Conservation (phyloP, 2,329 filamentous ascomycete genomes). For the Lasiodiplodia hormozganensis region DNA sequence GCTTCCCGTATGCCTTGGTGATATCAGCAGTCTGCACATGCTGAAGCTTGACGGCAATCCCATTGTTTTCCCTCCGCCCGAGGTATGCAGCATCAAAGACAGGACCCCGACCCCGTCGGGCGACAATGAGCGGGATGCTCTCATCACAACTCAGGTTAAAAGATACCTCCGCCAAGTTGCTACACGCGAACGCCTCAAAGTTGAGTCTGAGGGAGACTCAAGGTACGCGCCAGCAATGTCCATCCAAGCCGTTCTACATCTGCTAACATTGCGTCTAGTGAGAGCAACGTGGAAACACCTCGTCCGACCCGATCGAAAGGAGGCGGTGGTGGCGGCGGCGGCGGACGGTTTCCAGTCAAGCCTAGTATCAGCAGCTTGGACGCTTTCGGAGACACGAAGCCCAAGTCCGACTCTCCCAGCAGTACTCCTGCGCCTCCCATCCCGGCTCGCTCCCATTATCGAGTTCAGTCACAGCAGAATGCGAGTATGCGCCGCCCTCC, state of each 20-base stretch:
- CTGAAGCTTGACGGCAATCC: constrained; percentile 91
- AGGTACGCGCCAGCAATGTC: constrained; percentile 40
- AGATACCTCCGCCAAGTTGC: constrained; percentile 60
- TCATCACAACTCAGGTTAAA: constrained; percentile 67
- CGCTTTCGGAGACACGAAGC: constrained; percentile 50
- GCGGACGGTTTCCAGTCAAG: constrained; percentile 67
- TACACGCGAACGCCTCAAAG: constrained; percentile 42
- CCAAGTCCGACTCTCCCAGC: constrained; percentile 72
- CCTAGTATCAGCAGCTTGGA: constrained; percentile 74
- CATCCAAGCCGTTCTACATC: background rate
- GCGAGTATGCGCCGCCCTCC: constrained; percentile 70
- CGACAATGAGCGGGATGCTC: constrained; percentile 66
- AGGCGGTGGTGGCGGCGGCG: constrained; percentile 45
- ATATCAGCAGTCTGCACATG: constrained; percentile 88
- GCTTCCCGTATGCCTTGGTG: constrained; percentile 81
- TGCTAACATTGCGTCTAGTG: constrained; percentile 57
- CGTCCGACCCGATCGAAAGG: constrained; percentile 66
- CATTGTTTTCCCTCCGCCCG: constrained; percentile 73
- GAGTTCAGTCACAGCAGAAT: constrained; percentile 73
- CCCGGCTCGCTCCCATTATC: constrained; percentile 80
- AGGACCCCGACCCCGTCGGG: constrained; percentile 55
- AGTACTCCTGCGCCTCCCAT: constrained; percentile 71
- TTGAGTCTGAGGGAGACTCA: constrained; percentile 56
- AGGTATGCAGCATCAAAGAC: constrained; percentile 51
- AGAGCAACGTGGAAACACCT: constrained; percentile 78